Conservation (phyloP, 176 grass and related monocot species). For the Zoysia japonica region DNA sequence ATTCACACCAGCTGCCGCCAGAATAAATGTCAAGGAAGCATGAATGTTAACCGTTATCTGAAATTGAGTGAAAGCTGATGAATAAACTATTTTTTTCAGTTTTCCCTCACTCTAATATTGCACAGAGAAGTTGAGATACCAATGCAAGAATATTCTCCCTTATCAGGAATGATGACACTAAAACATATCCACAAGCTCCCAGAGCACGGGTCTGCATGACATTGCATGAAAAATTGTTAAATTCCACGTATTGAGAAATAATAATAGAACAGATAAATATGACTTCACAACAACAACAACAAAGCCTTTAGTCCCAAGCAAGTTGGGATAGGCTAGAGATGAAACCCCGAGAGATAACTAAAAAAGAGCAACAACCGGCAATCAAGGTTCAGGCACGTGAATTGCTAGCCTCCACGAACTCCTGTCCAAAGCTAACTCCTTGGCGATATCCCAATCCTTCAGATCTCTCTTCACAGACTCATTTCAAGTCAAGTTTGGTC, state of each 20-base stretch:
- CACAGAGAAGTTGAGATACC: slow-evolving; percentile 55
- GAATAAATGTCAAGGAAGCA: slow-evolving; percentile 75
- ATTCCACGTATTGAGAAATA: slow-evolving; percentile 4
- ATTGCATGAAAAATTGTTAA: slow-evolving; percentile 14
- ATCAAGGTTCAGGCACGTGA: no score
- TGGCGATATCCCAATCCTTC: no score
- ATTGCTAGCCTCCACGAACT: no score
- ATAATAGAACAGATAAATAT: background rate
- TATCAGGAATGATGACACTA: slow-evolving; percentile 85
- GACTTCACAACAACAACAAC: background rate
- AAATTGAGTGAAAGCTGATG: slow-evolving; percentile 33
- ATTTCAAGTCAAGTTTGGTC: no score
- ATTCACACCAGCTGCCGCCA: slow-evolving; percentile 69
- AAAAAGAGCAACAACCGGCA: no score
- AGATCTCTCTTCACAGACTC: no score
- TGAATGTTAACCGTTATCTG: slow-evolving; percentile 96
- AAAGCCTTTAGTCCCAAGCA: no score
- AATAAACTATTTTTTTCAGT: slow-evolving; percentile 19
- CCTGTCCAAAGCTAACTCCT: no score
- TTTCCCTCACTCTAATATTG: slow-evolving; percentile 12
- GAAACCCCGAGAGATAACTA: no score
- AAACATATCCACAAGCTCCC: slow-evolving; percentile 88
- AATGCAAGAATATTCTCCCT: slow-evolving; percentile 90
- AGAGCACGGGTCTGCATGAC: slow-evolving; percentile 60
- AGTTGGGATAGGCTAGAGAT: background rate